Evolutionary conservation across 1,284 basidiomycete species (phyloP).

Genomic region (Pterulicium gracile): DNA sequence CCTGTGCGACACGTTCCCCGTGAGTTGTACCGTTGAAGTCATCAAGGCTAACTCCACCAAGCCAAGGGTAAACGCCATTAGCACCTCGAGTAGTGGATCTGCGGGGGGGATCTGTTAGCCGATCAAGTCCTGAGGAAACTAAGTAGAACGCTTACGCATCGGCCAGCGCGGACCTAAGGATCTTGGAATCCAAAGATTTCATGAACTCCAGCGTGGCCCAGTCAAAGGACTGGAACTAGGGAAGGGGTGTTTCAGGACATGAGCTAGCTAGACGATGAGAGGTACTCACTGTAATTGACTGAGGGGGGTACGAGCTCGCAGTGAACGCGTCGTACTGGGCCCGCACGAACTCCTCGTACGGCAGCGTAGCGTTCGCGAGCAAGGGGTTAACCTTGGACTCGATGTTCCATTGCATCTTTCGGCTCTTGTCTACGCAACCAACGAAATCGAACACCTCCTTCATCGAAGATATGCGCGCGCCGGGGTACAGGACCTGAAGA

Average conservation of each 20-base stretch:
- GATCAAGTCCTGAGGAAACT: no score
- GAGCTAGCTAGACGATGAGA: not conserved
- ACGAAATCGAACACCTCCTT: conserved; percentile 68
- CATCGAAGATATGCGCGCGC: conserved; percentile 61
- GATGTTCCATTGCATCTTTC: conserved; percentile 61
- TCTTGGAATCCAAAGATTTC: not conserved
- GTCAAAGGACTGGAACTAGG: conserved; percentile 23
- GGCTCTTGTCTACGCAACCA: conserved; percentile 53
- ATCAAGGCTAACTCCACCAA: conserved; percentile 48
- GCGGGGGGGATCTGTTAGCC: no score
- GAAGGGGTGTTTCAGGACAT: conserved; percentile 30
- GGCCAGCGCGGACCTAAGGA: no score
- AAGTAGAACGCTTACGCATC: no score
- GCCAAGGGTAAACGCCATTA: conserved; percentile 42
- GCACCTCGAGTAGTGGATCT: conserved; percentile 27
- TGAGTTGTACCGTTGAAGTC: conserved; percentile 44
- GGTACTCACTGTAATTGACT: conserved; percentile 46
- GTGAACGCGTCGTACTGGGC: conserved; percentile 48
- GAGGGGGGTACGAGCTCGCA: conserved; percentile 40
- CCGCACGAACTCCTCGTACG: conserved; percentile 55
- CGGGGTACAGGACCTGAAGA: conserved; percentile 52
- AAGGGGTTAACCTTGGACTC: conserved; percentile 69
- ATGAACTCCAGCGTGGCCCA: not conserved
- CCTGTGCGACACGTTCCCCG: conserved; percentile 47
- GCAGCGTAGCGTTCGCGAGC: conserved; percentile 42